Evolutionary conservation across 2,329 filamentous ascomycete genomes (phyloP), one percentile per base, ranked within the genome.

Genomic region (Ceratocystis cacaofunesta): DNA sequence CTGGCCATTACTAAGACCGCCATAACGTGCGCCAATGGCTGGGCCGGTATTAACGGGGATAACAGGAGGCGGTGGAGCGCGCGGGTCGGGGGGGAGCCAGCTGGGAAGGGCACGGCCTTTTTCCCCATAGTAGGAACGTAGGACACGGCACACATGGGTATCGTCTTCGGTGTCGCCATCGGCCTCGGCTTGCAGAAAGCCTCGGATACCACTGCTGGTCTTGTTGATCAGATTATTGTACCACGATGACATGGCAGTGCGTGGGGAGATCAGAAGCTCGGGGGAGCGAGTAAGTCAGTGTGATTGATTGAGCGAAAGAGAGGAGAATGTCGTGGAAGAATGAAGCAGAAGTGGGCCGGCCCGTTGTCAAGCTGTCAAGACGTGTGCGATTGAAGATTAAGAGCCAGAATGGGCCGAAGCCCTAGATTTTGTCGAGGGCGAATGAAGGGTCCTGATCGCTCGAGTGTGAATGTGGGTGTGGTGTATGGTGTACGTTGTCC

Each of bases 81-180:
- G 92, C n/a, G 90, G 92, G 74, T 96, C 90, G 5, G 89, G 86
- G 6, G 92, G 90, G 6, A 97, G 85, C 92, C 94, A 97, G 70
- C 80, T 77, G 0, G 94, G 94, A 69, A 92, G 88, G 1, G 85
- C 80, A 25, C 86, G 85, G 70, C 87, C 89, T 73, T 95, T 94
- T 75, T 97, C 92, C 63, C 80, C 84, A 80, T 99, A 97, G 81
- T 97, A 96, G 71, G 85, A 87, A 71, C 94, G 88, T 30, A 99
- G 84, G 44, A 95, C 91, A 71, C 94, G 89, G 76, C 90, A 95
- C 72, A 97, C 88, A 78, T 97, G 91, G 2, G 91, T 95, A 77
- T 95, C 90, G 77, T 97, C 92, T 76, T 95, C 83, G 68, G 85
- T 87, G 72, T 88, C 85, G 75, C 86, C 86, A 74, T 87, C 85